These are phyloP conservation scores for Paramecium sonneborni DNA, from an alignment of 73 alveolate species.

Conservation along the genomic window DNA sequence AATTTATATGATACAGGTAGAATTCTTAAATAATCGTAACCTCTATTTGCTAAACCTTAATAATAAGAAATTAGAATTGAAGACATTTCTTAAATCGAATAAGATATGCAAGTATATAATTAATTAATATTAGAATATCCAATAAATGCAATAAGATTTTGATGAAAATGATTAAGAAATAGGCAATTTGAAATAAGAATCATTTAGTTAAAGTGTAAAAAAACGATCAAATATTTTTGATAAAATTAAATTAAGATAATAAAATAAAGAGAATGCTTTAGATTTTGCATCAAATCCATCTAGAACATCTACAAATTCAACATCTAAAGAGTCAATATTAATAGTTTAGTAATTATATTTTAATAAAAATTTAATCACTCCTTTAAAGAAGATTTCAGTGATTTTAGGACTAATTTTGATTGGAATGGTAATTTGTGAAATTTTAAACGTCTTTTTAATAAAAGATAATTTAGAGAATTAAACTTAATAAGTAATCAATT, in stretches of 20 bases:
- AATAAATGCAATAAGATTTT: neutral
- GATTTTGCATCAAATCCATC: slow-evolving; percentile 22
- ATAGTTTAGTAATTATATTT: neutral
- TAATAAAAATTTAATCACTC: slow-evolving; percentile 1
- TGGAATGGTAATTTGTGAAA: neutral
- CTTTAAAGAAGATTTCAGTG: neutral
- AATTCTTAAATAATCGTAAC: neutral
- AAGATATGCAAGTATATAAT: neutral
- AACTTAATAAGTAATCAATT: neutral
- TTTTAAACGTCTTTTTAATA: neutral
- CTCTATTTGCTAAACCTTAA: neutral
- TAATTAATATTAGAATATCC: neutral
- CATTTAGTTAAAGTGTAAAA: neutral
- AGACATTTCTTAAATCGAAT: neutral
- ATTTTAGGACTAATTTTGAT: neutral
- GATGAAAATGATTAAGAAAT: neutral
- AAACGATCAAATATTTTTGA: neutral
- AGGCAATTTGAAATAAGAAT: neutral
- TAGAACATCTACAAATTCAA: neutral
- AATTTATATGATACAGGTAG: neutral
- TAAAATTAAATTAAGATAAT: neutral
- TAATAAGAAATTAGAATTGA: neutral
- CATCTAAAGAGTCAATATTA: slow-evolving; percentile 5
- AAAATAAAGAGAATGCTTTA: neutral
- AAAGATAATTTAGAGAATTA: neutral